Evolutionary conservation across 192 early-diverging fungal genomes (phyloP).

Genomic region (Backusella morwellensis): DNA sequence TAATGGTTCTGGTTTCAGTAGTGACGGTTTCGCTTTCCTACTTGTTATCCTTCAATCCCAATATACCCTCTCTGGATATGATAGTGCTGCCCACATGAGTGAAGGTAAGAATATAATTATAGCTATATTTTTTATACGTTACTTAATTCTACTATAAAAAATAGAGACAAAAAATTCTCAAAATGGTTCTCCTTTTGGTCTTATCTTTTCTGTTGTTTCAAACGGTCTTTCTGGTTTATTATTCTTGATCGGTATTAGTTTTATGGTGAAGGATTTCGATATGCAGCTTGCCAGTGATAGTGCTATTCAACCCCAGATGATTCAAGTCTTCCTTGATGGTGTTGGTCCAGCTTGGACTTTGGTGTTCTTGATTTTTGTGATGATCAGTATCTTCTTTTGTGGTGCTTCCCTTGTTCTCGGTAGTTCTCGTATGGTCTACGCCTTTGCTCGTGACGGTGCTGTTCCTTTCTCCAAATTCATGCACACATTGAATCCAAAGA

Average conservation of each 20-base stretch:
- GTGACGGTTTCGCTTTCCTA: conserved; percentile 47
- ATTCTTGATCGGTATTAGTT: conserved; percentile 45
- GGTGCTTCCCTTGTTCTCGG: conserved; percentile 45
- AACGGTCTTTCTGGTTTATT: conserved; percentile 39
- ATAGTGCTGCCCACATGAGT: conserved; percentile 38
- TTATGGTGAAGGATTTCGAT: conserved; percentile 41
- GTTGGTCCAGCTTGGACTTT: conserved; percentile 45
- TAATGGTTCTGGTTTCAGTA: conserved; percentile 50
- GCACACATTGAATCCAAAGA: conserved; percentile 40
- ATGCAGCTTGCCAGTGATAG: conserved; percentile 28
- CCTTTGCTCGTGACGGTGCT: conserved; percentile 56
- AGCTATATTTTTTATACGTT: neutral
- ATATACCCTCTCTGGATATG: conserved; percentile 57
- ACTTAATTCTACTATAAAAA: neutral
- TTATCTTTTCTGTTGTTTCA: conserved; percentile 41
- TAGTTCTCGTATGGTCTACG: conserved; percentile 55
- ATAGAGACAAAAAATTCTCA: conserved; percentile 52
- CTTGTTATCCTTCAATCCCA: conserved; percentile 51
- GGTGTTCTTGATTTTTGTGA: conserved; percentile 45
- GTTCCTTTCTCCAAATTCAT: conserved; percentile 46
- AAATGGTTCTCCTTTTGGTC: conserved; percentile 45
- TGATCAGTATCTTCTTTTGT: conserved; percentile 48
- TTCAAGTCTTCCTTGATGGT: conserved; percentile 47
- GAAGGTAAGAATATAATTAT: conserved; percentile 2
- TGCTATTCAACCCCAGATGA: conserved; percentile 39